A percentile compares a stretch with the other conserved stretches of the same genome.
These are phyloP conservation scores for Tetrahymena elliotti DNA, from an alignment of 73 alveolate genomes.

Conservation along the genomic window DNA sequence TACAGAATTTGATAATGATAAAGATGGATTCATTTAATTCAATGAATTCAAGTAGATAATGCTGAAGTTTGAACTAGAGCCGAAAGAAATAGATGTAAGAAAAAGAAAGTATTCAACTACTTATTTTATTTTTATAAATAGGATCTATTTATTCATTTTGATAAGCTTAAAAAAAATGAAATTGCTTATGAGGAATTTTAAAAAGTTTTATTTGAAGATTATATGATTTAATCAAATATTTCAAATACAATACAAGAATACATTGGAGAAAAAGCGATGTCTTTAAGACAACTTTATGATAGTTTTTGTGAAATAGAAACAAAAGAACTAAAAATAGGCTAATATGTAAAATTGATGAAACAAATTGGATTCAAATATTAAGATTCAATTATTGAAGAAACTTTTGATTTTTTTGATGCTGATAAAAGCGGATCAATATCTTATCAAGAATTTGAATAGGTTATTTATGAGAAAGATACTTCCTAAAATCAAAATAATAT, in stretches of 20 bases:
- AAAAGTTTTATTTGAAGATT: not conserved
- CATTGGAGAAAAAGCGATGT: not conserved
- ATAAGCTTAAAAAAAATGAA: not conserved
- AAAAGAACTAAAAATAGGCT: not conserved
- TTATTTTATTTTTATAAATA: not conserved
- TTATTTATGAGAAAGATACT: not conserved
- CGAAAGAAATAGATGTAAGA: not conserved
- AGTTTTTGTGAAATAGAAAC: not conserved
- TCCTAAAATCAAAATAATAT: not conserved
- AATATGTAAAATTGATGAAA: not conserved
- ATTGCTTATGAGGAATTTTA: not conserved
- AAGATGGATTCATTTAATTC: not conserved
- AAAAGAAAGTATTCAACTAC: not conserved
- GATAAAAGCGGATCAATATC: not conserved
- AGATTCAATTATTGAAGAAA: not conserved
- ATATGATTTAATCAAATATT: not conserved
- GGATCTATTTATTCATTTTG: not conserved
- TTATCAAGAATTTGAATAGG: not conserved
- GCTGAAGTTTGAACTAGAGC: not conserved
- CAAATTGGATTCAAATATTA: not conserved
- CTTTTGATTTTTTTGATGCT: not conserved
- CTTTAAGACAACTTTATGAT: not conserved
- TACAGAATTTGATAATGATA: not conserved
- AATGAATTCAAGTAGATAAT: not conserved
- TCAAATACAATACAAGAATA: not conserved